A percentile compares a stretch with the other conserved stretches of the same genome.
Evolutionary conservation across 164 flowering plant species (phyloP).

Genomic region (Pachysandra terminalis): DNA sequence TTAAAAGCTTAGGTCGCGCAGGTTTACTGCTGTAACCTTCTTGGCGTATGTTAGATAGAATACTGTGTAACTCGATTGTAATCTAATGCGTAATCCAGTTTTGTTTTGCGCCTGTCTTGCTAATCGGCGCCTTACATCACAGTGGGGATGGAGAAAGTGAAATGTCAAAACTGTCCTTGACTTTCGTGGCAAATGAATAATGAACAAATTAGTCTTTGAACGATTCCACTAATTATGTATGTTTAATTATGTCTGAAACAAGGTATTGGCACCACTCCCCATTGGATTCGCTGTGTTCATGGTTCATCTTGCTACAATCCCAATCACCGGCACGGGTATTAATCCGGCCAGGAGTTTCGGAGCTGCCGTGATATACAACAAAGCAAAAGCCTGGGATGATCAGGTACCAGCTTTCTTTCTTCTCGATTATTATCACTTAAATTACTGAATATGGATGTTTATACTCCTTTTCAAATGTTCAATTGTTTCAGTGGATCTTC

Average conservation of each 20-base stretch:
- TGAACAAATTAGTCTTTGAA: too few species aligned
- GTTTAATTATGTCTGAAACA: neutral
- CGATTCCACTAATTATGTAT: neutral
- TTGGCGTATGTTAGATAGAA: too few species aligned
- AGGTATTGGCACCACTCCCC: constrained; percentile 59
- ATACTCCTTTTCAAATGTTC: neutral
- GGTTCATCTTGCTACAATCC: constrained; percentile 53
- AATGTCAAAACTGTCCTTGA: too few species aligned
- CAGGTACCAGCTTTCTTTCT: constrained; percentile 19
- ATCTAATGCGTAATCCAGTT: too few species aligned
- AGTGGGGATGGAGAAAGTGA: too few species aligned
- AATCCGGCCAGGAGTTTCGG: constrained; percentile 55
- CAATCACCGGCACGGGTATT: constrained; percentile 52
- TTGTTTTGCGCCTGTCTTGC: too few species aligned
- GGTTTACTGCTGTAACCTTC: too few species aligned
- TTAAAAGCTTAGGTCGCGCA: too few species aligned
- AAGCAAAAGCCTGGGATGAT: constrained; percentile 42
- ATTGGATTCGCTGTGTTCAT: constrained; percentile 53
- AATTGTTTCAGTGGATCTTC: constrained; percentile 44
- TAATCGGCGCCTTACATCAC: too few species aligned
- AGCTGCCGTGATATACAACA: constrained; percentile 40
- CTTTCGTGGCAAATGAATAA: too few species aligned
- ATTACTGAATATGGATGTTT: neutral
- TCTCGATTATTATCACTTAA: neutral
- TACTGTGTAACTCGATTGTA: too few species aligned